Evolutionary conservation across 2,329 filamentous ascomycete genomes (phyloP).

Genomic region (Colletotrichum chrysophilum): DNA sequence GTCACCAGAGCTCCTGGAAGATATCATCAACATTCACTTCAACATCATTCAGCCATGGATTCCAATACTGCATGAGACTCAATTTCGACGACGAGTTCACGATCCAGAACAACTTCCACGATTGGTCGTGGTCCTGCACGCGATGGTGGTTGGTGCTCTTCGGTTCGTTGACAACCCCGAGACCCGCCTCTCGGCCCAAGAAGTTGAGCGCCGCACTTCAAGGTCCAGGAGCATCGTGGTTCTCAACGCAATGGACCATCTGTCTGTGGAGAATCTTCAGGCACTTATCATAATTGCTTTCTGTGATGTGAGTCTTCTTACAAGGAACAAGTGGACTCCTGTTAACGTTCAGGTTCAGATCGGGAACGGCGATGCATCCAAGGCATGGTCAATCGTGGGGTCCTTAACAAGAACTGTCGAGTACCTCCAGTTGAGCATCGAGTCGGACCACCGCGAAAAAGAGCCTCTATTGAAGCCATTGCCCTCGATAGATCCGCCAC

Average conservation of each 20-base stretch:
- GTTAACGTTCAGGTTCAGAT: conserved; percentile 3
- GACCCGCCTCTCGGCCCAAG: conserved; percentile 23
- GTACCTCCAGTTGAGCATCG: conserved; percentile 23
- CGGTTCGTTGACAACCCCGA: conserved; percentile 30
- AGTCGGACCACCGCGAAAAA: conserved; percentile 16
- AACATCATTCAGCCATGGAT: conserved; percentile 45
- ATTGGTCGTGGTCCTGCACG: conserved; percentile 38
- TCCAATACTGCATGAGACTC: conserved; percentile 38
- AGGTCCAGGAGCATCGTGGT: conserved; percentile 29
- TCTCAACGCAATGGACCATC: conserved; percentile 34
- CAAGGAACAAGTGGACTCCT: rapidly evolving
- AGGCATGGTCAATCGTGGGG: conserved; percentile 23
- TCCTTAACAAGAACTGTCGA: conserved; percentile 24
- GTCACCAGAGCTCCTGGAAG: conserved; percentile 18
- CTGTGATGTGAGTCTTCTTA: conserved; percentile 32
- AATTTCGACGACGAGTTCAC: conserved; percentile 31
- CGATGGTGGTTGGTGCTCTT: conserved; percentile 34
- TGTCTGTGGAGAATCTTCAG: conserved; percentile 41
- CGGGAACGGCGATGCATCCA: conserved; percentile 23
- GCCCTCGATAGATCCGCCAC: conserved; percentile 31
- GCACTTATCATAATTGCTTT: conserved; percentile 42
- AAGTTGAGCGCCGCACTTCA: conserved; percentile 15
- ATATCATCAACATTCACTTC: conserved; percentile 35
- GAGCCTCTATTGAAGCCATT: conserved; percentile 27
- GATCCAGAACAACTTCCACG: conserved; percentile 28